A percentile compares a stretch with the other conserved stretches of the same genome.
Conservation (phyloP, 192 early-diverging fungal species). For the Chytriomyces sp. region DNA sequence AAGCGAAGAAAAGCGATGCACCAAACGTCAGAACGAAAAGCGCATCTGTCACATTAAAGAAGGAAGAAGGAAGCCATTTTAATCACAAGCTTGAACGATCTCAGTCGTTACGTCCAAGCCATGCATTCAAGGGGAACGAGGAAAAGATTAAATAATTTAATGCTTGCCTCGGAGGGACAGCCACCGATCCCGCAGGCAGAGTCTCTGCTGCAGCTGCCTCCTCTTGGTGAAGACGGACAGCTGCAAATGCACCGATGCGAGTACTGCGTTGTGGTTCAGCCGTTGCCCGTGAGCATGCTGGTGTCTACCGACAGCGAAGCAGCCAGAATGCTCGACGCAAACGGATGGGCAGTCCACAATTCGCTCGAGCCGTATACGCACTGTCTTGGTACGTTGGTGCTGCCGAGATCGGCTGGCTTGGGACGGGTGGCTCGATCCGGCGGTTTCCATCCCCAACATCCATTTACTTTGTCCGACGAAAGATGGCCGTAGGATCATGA, state of each 20-base stretch:
- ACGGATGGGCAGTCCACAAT: neutral
- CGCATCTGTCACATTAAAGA: too few relatives aligned
- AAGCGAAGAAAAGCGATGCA: too few relatives aligned
- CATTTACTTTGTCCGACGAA: neutral
- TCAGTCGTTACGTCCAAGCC: too few relatives aligned
- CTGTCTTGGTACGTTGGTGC: neutral
- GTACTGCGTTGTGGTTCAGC: constrained; percentile 7
- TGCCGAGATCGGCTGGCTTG: neutral
- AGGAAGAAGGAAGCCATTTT: too few relatives aligned
- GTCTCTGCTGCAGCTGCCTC: too few relatives aligned
- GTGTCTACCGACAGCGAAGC: neutral
- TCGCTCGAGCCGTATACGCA: neutral
- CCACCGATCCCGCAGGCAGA: too few relatives aligned
- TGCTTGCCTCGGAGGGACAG: too few relatives aligned
- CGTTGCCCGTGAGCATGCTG: neutral
- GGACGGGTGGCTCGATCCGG: neutral
- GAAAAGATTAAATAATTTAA: too few relatives aligned
- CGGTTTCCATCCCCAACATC: neutral
- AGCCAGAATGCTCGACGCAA: neutral
- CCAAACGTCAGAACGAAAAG: too few relatives aligned
- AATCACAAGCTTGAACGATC: too few relatives aligned
- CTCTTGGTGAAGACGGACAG: too few relatives aligned
- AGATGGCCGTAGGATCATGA: neutral
- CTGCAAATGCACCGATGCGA: constrained; percentile 1
- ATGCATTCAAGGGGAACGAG: too few relatives aligned